Conservation (phyloP, 2,329 filamentous ascomycete genomes). For the Grosmannia penicillata region DNA sequence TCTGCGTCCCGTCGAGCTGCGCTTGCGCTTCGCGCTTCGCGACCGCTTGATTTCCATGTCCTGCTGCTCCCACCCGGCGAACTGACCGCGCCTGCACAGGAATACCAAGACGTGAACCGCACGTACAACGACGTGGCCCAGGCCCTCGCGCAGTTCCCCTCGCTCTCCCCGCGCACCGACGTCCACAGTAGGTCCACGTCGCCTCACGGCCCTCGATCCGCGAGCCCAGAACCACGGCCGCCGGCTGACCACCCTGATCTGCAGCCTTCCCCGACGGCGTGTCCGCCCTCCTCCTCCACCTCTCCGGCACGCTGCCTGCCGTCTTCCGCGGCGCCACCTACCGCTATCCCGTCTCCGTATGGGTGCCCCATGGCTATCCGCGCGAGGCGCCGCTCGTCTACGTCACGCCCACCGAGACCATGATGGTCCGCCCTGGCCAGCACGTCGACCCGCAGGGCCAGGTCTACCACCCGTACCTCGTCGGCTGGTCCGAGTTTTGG, state of each 20-base stretch:
- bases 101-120: constrained; percentile 85
- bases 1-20: neutral
- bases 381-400: constrained; percentile 74
- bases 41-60: neutral
- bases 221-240: no score
- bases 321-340: constrained; percentile 79
- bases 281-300: constrained; percentile 72
- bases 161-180: constrained; percentile 74
- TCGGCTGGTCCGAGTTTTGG: constrained; percentile 78
- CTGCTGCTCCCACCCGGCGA: neutral
- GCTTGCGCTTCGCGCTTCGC: neutral
- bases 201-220: constrained; percentile 1
- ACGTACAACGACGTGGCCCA: constrained; percentile 86
- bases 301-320: constrained; percentile 83
- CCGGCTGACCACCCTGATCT: constrained; percentile 4
- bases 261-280: constrained; percentile 77
- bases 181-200: constrained; percentile 66
- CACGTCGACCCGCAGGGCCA: constrained; percentile 88
- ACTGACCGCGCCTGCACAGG: constrained; percentile 32
- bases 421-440: constrained; percentile 83
- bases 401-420: constrained; percentile 74
- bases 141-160: constrained; percentile 63
- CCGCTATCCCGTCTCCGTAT: constrained; percentile 81
- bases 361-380: constrained; percentile 86
- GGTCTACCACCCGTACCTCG: constrained; percentile 90